Conservation (phyloP, 306 rosid species). For the Inga laurina region DNA sequence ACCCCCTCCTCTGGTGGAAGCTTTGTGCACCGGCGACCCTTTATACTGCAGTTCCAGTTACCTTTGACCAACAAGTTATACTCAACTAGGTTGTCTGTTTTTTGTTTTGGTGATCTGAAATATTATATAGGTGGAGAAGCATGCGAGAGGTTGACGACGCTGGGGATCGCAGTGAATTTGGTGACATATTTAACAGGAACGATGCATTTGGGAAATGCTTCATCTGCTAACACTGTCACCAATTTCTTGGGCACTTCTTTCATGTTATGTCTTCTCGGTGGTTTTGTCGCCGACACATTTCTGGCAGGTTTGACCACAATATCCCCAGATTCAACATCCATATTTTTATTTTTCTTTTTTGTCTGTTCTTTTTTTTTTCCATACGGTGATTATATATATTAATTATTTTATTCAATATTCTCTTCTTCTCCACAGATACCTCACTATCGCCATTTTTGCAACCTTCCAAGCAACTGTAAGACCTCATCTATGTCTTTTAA, state of each 20-base stretch:
- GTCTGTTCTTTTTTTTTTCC: not conserved
- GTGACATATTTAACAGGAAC: constrained; percentile 79
- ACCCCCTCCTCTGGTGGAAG: too few relatives aligned
- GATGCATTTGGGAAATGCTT: constrained; percentile 90
- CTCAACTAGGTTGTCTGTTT: not conserved
- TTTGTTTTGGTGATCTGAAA: not conserved
- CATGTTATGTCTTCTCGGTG: constrained; percentile 93
- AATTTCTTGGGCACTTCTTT: constrained; percentile 90
- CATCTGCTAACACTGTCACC: constrained; percentile 85
- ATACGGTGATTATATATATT: too few relatives aligned
- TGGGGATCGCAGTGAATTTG: constrained; percentile 85
- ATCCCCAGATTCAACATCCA: not conserved
- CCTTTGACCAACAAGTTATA: not conserved
- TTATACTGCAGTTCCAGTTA: not conserved
- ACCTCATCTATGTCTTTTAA: not conserved
- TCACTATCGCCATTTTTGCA: constrained; percentile 81
- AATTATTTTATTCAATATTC: not conserved
- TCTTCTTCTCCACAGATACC: constrained; percentile 52
- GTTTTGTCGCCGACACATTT: constrained; percentile 91
- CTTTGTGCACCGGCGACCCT: too few relatives aligned
- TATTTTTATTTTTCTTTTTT: not conserved
- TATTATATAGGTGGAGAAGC: constrained; percentile 69
- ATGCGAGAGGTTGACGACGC: constrained; percentile 73
- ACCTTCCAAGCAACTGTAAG: constrained; percentile 86
- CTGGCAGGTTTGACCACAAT: constrained; percentile 56